Evolutionary conservation across 2,329 filamentous ascomycete genomes (phyloP), one percentile per base, ranked within the genome.

Genomic region (Colletotrichum sp.): DNA sequence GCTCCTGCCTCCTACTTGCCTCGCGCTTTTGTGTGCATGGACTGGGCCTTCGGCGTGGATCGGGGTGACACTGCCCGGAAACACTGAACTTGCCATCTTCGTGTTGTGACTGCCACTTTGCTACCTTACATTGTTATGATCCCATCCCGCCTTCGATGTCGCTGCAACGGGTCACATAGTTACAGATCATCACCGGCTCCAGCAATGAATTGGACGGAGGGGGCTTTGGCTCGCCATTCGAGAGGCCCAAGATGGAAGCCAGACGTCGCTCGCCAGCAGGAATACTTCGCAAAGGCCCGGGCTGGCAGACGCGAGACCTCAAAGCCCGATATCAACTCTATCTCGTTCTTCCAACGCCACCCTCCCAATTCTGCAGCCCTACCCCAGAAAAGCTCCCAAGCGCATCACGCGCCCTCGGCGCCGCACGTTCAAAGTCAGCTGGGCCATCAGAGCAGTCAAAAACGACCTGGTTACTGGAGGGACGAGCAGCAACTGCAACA

Each of bases 141-240:
- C n/a, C 15, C 32, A 30, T 34, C 15, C 15, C 32, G 30, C 32
- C 28, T 39, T 24, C 52, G n/a, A 59, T 59, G 28, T 8, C 18
- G 39, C 4, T 18, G 12, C 28, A 24, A 52, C 18, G 26, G 26
- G 8, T 2, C 28, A 59, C 9, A 34, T 34, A 34, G 0, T 34
- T 0, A 28, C 24, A 16, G 39, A 34, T 34, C 34, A 24, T 16
- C 36, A 6, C 21, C 12, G 18, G 7, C 65, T n/a, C 21, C n/a
- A 32, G 18, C 36, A 57, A 88, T 88, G 86, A 88, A 88, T 78
- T 87, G 86, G 85, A 87, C 83, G 4, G 84, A 85, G 76, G 84
- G 85, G 12, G 76, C 80, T 39, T 82, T 86, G 26, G 81, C 84
- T 59, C 84, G 86, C 10, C 82, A 86, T 74, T 81, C 83, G 30